Conservation (phyloP, 2,329 filamentous ascomycete genomes). For the Trichothecium sympodiale region DNA sequence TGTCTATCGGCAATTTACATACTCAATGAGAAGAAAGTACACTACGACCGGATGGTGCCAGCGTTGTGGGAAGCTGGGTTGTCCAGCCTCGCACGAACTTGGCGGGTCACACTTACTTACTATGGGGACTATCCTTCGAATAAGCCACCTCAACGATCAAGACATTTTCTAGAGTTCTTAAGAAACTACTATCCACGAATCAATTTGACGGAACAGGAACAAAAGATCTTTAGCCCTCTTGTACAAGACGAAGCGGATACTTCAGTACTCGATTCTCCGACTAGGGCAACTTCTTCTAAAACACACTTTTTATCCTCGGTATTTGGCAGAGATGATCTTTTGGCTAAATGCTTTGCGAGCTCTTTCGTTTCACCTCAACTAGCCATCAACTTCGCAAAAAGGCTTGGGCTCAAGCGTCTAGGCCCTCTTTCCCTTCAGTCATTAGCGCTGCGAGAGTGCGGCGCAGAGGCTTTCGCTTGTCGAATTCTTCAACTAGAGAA, state of each 20-base stretch:
- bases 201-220: slow-evolving; percentile 26
- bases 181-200: slow-evolving; percentile 31
- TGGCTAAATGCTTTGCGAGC: slow-evolving; percentile 71
- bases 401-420: slow-evolving; percentile 60
- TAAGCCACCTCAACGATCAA: slow-evolving; percentile 17
- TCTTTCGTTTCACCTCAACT: slow-evolving; percentile 60
- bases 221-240: slow-evolving; percentile 4
- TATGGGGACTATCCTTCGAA: slow-evolving; percentile 30
- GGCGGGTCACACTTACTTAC: slow-evolving; percentile 31
- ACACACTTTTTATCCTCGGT: neutral
- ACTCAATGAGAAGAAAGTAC: slow-evolving; percentile 25
- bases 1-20: slow-evolving; percentile 34
- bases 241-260: too few relatives aligned
- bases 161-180: slow-evolving; percentile 37
- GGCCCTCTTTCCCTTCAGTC: slow-evolving; percentile 70
- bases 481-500: slow-evolving; percentile 51
- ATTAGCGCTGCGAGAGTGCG: slow-evolving; percentile 55
- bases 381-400: slow-evolving; percentile 56
- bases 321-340: slow-evolving; percentile 46
- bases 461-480: slow-evolving; percentile 40
- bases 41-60: slow-evolving; percentile 43
- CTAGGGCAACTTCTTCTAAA: too few relatives aligned
- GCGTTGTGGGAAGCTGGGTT: slow-evolving; percentile 35
- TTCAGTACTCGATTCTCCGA: too few relatives aligned
- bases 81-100: slow-evolving; percentile 30